Base-by-base conservation (phyloP, 169 alveolate species). In the Plasmodium gonderi region DNA sequence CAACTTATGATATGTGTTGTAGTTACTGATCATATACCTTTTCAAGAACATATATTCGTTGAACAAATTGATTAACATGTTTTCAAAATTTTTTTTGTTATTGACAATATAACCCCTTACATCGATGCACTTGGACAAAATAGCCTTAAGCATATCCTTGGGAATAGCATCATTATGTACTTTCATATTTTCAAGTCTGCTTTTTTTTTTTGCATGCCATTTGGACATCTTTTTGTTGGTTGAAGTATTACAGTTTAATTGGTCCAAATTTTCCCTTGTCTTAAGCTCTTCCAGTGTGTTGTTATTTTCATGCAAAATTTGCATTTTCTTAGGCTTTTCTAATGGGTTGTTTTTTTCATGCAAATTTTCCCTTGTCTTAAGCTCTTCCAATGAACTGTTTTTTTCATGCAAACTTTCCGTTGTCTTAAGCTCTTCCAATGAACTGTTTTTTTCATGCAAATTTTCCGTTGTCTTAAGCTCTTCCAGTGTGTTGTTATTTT, bases 41-140 rank as follows among this genome's bases (percentile, higher is more conserved):
- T 64, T 90, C 31, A 90, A 42, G 54, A 90, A 76, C 47, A 49
- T 76, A 79, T 77, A 90, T 69, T 90, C 94, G 17, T 78, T 79
- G 54, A 78, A 79, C 54, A 90, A 90, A 76, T 67, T 36, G 33
- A 64, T 90, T 31, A 90, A 36, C 47, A 79, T 45, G 29, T 38
- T 90, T 78, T 45, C 11, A 49, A 90, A 65, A 36, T n/a, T 47
- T 5, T 14, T 44, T 38, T 79, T 79, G 80, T 69, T n/a, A 2
- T n/a, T 33, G 23, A 11, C 67, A 33, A 90, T 90, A 45, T 26
- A 65, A 77, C 68, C 7, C 74, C 51, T 90, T 90, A 90, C 12
- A 12, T 90, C 91, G 26, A 90, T 78, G 38, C 81, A 83, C 31
- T 5, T 83, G n/a, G 81, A 69, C 31, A 74, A 14, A 38, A 83